phyloP scores from a whole-genome alignment of 148 eudicot genomes.

The Amaranthus palmeri region DNA sequence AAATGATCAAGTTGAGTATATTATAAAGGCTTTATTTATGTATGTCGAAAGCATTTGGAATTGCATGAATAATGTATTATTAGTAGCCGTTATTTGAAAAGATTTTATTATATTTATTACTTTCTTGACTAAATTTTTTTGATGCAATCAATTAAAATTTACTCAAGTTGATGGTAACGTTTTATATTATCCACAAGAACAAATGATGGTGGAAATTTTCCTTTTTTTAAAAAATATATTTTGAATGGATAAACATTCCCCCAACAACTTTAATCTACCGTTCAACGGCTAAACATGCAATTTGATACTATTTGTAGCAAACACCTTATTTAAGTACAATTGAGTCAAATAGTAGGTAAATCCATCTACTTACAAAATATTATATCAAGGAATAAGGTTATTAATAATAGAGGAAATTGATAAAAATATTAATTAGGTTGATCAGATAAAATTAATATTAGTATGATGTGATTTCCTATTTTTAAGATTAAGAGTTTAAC shows the following conservation, averaged over 20 bases:
- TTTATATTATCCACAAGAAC: not conserved
- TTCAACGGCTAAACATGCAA: not conserved
- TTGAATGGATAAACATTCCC: slow-evolving; percentile 9
- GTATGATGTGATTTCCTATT: too few species aligned
- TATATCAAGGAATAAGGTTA: not conserved
- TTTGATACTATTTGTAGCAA: not conserved
- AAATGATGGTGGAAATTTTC: not conserved
- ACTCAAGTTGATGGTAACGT: too few species aligned
- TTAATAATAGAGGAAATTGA: too few species aligned
- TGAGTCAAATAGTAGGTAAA: slow-evolving; percentile 10
- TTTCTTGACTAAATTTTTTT: not conserved
- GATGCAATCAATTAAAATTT: not conserved
- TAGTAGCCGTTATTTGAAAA: not conserved
- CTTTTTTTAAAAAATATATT: not conserved
- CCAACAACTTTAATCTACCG: not conserved
- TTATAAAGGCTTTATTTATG: too few species aligned
- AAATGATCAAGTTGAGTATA: too few species aligned
- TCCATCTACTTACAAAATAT: not conserved
- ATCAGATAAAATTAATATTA: too few species aligned
- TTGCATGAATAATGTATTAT: too few species aligned
- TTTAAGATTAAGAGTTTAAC: too few species aligned
- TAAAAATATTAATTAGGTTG: too few species aligned
- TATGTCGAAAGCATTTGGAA: too few species aligned
- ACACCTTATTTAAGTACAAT: slow-evolving; percentile 2
- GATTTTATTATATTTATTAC: not conserved